These are phyloP conservation scores for Neofusicoccum kwambonambiense DNA, from an alignment of 2,329 filamentous ascomycete genomes.

Conservation along the genomic window DNA sequence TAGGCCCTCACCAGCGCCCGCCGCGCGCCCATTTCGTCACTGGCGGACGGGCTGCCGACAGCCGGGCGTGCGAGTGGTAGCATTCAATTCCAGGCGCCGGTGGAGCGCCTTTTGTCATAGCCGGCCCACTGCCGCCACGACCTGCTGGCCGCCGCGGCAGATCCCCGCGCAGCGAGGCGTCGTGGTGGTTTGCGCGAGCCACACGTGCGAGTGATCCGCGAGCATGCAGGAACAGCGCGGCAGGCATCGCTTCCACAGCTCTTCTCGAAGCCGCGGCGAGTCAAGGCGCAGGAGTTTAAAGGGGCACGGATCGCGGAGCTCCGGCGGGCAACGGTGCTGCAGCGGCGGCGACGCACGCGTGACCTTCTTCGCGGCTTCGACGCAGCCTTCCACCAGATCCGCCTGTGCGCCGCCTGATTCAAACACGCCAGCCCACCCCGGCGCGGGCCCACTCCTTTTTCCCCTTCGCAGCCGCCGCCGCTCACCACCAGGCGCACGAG, in stretches of 20 bases:
- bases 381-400: conserved; percentile 34
- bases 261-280: conserved; percentile 3
- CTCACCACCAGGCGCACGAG: conserved; percentile 22
- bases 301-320: conserved; percentile 7
- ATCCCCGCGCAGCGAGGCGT: not conserved
- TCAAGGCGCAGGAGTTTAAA: conserved; percentile 14
- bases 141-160: not conserved
- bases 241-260: conserved; percentile 4
- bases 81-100: conserved; percentile 1
- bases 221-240: conserved; percentile 16
- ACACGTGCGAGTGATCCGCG: conserved; percentile 9
- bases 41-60: conserved; percentile 7
- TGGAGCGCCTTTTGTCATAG: conserved; percentile 14
- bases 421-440: conserved; percentile 24
- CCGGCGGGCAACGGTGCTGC: conserved; percentile 15
- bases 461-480: not conserved
- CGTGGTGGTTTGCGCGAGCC: not conserved
- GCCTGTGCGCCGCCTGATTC: conserved; percentile 31
- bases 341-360: conserved; percentile 21
- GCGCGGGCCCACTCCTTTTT: conserved; percentile 18
- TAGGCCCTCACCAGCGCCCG: conserved; percentile 3
- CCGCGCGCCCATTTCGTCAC: not conserved
- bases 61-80: conserved; percentile 6
- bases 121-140: conserved; percentile 7
- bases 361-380: conserved; percentile 21